Conservation (phyloP, 2,329 filamentous ascomycete genomes). For the Beauveria sp. region DNA sequence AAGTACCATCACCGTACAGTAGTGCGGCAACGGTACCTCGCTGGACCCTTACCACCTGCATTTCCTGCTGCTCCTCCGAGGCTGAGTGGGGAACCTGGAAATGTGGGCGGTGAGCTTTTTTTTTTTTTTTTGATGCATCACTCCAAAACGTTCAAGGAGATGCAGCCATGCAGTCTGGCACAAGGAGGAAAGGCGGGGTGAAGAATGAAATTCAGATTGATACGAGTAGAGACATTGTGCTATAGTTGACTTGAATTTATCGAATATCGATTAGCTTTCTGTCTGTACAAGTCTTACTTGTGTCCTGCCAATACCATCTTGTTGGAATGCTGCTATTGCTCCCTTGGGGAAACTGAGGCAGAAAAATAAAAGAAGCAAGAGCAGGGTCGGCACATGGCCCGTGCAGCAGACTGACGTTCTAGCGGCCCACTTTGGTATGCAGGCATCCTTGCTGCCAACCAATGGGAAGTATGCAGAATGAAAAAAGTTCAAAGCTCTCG, state of each 20-base stretch:
- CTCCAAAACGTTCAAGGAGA: not conserved
- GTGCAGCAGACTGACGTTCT: constrained; percentile 23
- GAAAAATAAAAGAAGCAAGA: constrained; percentile 1
- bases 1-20: not conserved
- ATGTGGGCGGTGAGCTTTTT: constrained; percentile 13
- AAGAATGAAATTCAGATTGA: too few relatives aligned
- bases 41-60: constrained; percentile 1
- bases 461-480: constrained; percentile 26
- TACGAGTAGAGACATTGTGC: too few relatives aligned
- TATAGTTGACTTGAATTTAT: too few relatives aligned
- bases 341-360: constrained; percentile 1
- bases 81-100: constrained; percentile 4
- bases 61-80: not conserved
- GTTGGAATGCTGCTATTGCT: not conserved
- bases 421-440: constrained; percentile 27
- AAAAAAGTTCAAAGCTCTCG: constrained; percentile 32
- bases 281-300: too few relatives aligned
- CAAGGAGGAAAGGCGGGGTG: too few relatives aligned
- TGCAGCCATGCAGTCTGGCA: too few relatives aligned
- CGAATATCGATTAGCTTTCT: not conserved
- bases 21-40: not conserved
- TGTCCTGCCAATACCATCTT: not conserved
- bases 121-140: constrained; percentile 14
- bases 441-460: constrained; percentile 24
- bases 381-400: constrained; percentile 13